phyloP scores from a whole-genome alignment of 2,329 filamentous ascomycete genomes.

The Colletotrichum karsti region DNA sequence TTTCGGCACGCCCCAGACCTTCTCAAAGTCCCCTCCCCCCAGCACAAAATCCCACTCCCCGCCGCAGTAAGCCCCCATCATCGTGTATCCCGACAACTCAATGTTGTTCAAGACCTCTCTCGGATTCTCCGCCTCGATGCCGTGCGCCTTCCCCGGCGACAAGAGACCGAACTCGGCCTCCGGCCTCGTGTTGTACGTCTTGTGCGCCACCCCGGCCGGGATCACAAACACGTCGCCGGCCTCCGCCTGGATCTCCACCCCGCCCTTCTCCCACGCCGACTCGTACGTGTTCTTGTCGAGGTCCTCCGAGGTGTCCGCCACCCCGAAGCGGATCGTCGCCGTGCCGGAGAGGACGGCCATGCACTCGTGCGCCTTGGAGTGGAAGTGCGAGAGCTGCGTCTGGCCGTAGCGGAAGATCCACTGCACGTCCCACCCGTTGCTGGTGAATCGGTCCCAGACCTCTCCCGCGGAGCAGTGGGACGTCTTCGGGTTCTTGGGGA shows the following conservation, averaged over 20 bases:
- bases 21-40: conserved; percentile 50
- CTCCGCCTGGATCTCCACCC: conserved; percentile 54
- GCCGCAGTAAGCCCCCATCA: conserved; percentile 60
- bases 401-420: conserved; percentile 67
- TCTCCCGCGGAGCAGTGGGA: conserved; percentile 35
- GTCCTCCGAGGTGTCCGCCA: conserved; percentile 54
- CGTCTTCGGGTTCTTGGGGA: conserved; percentile 32
- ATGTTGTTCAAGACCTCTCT: conserved; percentile 45
- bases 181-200: conserved; percentile 55
- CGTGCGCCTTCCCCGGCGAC: conserved; percentile 51
- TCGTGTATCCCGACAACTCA: conserved; percentile 39
- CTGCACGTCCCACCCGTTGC: conserved; percentile 60
- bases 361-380: conserved; percentile 63
- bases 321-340: conserved; percentile 63
- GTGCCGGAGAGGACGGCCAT: conserved; percentile 64
- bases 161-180: conserved; percentile 42
- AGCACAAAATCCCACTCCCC: conserved; percentile 59
- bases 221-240: conserved; percentile 67
- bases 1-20: conserved; percentile 54
- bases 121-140: conserved; percentile 40
- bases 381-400: conserved; percentile 65
- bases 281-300: conserved; percentile 49
- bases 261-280: conserved; percentile 51
- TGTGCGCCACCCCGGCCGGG: conserved; percentile 64
- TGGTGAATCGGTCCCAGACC: conserved; percentile 52